Conservation (phyloP, 2,329 filamentous ascomycete genomes). For the Chaetomium strumarium region DNA sequence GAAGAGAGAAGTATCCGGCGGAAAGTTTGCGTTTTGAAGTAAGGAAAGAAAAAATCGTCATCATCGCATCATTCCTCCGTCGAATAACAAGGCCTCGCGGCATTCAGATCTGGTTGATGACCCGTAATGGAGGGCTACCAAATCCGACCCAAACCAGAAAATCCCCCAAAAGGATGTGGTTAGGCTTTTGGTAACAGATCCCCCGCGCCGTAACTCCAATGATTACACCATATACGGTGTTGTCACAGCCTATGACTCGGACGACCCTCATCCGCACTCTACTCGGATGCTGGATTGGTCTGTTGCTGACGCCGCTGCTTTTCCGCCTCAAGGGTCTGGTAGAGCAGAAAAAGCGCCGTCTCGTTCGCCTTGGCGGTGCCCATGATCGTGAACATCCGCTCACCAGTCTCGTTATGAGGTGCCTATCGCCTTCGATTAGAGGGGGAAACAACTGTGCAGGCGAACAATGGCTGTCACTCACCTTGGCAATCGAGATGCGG, state of each 20-base stretch:
- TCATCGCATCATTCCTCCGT: constrained; percentile 43
- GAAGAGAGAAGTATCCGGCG: constrained; percentile 26
- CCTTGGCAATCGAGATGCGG: constrained; percentile 95
- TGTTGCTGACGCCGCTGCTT: constrained; percentile 92
- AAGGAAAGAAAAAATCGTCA: constrained; percentile 27
- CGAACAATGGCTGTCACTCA: constrained; percentile 28
- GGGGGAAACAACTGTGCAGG: background rate
- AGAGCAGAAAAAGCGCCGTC: constrained; percentile 89
- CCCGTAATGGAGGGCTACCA: constrained; percentile 43
- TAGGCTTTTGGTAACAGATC: constrained; percentile 15
- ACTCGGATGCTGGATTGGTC: constrained; percentile 48
- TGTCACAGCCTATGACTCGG: constrained; percentile 25
- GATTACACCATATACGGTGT: constrained; percentile 18
- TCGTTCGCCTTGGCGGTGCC: constrained; percentile 91
- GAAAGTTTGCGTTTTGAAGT: constrained; percentile 32
- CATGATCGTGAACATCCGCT: constrained; percentile 99
- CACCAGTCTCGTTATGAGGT: constrained; percentile 92
- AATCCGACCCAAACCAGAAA: constrained; percentile 45
- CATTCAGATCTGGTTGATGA: constrained; percentile 53
- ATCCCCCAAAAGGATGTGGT: constrained; percentile 28
- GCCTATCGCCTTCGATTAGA: constrained; percentile 43
- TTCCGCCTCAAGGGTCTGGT: constrained; percentile 98
- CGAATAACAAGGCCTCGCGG: constrained; percentile 53
- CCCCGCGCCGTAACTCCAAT: constrained; percentile 16
- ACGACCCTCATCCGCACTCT: constrained; percentile 28